Conservation (phyloP, 352 stramenopile species). For the Elongisporangium senticosum region DNA sequence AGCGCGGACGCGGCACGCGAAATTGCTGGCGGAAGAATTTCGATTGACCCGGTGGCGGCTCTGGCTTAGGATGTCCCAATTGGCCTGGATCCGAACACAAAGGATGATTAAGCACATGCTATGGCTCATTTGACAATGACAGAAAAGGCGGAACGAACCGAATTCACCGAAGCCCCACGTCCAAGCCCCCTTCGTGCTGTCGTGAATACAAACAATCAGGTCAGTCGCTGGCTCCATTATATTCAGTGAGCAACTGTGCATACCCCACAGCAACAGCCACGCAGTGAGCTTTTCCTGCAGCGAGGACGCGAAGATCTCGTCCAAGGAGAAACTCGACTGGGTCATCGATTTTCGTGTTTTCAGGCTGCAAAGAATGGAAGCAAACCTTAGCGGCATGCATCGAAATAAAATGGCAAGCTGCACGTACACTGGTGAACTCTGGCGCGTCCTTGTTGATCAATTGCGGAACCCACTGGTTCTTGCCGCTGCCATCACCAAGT, state of each 20-base stretch:
- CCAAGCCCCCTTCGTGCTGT: conserved; percentile 63
- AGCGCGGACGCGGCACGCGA: conserved; percentile 55
- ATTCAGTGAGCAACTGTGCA: neutral
- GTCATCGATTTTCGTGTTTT: conserved; percentile 55
- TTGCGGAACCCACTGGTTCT: conserved; percentile 81
- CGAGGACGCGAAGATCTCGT: conserved; percentile 55
- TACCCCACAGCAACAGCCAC: conserved; percentile 49
- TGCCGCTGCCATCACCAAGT: conserved; percentile 55
- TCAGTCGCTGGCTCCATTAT: neutral
- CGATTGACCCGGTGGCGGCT: conserved; percentile 40
- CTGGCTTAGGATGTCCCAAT: conserved; percentile 59
- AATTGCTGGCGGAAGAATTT: conserved; percentile 82
- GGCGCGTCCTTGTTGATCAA: conserved; percentile 67
- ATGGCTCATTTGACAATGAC: neutral
- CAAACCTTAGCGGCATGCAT: conserved; percentile 1
- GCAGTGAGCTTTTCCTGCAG: conserved; percentile 55
- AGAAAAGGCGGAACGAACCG: conserved; percentile 10
- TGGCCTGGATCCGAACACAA: conserved; percentile 27
- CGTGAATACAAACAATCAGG: conserved; percentile 2
- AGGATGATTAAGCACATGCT: conserved; percentile 1
- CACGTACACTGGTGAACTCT: conserved; percentile 43
- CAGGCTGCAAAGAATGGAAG: conserved; percentile 15
- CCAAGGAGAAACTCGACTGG: conserved; percentile 67
- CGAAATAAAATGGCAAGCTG: neutral
- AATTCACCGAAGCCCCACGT: conserved; percentile 70